A percentile compares a stretch with the other conserved stretches of the same genome.
Evolutionary conservation across 345 rosid species (phyloP).

Genomic region (Theobroma cacao): DNA sequence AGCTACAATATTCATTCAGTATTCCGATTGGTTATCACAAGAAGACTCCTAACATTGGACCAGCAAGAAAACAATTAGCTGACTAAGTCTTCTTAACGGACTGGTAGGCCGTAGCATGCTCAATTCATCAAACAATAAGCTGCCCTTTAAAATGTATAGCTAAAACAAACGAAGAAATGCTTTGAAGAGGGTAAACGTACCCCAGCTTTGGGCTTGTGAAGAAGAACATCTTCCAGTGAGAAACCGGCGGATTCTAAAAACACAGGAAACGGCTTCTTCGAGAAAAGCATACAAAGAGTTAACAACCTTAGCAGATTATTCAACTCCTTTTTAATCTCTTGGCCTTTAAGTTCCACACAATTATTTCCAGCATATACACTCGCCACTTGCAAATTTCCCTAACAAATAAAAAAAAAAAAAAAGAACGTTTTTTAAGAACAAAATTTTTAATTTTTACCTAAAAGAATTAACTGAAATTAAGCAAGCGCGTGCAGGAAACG

Average conservation of each 20-base stretch:
- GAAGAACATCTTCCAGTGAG: constrained; percentile 73
- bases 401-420: constrained; percentile 15
- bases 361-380: constrained; percentile 79
- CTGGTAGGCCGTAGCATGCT: not conserved
- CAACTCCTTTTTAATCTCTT: constrained; percentile 59
- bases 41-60: not conserved
- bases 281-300: constrained; percentile 86
- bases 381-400: constrained; percentile 83
- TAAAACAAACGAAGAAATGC: not conserved
- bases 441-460: not conserved
- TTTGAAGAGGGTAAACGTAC: constrained; percentile 37
- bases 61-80: not conserved
- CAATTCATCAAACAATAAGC: not conserved
- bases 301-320: constrained; percentile 58
- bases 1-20: not conserved
- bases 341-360: constrained; percentile 62
- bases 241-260: constrained; percentile 80
- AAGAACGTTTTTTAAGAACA: not conserved
- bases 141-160: not conserved
- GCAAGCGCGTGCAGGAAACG: not conserved
- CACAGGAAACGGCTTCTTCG: constrained; percentile 86
- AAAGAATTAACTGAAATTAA: not conserved
- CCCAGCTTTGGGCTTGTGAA: constrained; percentile 97
- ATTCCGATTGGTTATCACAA: not conserved
- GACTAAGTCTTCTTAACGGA: not conserved